Percentiles rank a stretch among this genome's conserved stretches.
Evolutionary conservation across 129 eudicot species (phyloP).

Genomic region (Centella asiatica): DNA sequence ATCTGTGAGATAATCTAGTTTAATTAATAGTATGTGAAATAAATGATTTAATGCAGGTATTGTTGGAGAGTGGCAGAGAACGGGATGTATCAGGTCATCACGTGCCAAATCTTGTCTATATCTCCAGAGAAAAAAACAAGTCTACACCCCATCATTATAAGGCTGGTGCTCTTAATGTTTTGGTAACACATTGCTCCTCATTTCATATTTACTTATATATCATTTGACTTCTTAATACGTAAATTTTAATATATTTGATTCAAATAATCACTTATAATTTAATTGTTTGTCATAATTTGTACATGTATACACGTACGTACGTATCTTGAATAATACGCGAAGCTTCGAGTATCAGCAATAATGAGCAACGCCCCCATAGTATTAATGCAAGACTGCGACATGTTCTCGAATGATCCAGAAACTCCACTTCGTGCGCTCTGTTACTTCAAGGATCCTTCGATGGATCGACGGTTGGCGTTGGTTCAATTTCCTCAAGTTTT

Average conservation of each 20-base stretch:
- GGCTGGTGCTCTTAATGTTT: constrained; percentile 49
- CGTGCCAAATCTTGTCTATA: constrained; percentile 41
- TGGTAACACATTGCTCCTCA: background rate
- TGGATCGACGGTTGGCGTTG: constrained; percentile 32
- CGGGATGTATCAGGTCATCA: constrained; percentile 16
- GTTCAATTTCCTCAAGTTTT: constrained; percentile 74
- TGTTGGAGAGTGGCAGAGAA: constrained; percentile 22
- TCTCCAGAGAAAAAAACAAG: constrained; percentile 38
- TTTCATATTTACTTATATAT: background rate
- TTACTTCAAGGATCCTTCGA: constrained; percentile 30
- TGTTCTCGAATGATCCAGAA: constrained; percentile 71
- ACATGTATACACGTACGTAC: too few species aligned
- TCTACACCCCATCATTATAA: constrained; percentile 33
- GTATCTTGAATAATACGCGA: too few species aligned
- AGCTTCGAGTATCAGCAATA: constrained; percentile 72
- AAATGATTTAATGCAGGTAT: constrained; percentile 18
- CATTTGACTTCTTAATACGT: too few species aligned
- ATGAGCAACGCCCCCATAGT: constrained; percentile 61
- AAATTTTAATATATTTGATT: too few species aligned
- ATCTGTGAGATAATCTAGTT: too few species aligned
- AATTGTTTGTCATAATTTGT: too few species aligned
- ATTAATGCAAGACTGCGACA: constrained; percentile 61
- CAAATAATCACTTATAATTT: too few species aligned
- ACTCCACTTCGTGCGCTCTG: constrained; percentile 51
- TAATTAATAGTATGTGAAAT: too few species aligned